Conservation (phyloP, 805 yeast genomes). For the Kodamaea nitidulidarum region DNA sequence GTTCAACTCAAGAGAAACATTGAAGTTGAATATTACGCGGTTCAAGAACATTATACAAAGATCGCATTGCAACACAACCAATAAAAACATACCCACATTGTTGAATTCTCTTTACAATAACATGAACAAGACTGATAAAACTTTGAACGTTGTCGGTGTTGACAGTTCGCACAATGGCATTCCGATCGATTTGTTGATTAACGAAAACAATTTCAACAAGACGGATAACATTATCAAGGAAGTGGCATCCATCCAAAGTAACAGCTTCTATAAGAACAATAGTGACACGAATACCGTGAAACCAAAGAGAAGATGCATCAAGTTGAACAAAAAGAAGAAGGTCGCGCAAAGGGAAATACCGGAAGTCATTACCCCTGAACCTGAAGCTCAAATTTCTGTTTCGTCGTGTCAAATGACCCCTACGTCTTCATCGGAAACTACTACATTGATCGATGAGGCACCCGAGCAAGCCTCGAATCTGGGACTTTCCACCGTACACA, state of each 20-base stretch:
- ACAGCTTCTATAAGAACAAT: conserved; percentile 34
- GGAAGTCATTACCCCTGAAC: neutral
- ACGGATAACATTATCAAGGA: conserved; percentile 36
- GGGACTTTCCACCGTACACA: neutral
- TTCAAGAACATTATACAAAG: conserved; percentile 58
- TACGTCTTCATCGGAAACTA: conserved; percentile 8
- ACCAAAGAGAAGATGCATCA: conserved; percentile 44
- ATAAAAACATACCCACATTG: conserved; percentile 38
- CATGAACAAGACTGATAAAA: conserved; percentile 22
- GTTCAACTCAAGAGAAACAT: conserved; percentile 72
- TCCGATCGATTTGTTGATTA: conserved; percentile 34
- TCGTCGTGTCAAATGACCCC: conserved; percentile 4
- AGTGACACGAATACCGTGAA: conserved; percentile 22
- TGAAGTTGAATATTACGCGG: conserved; percentile 62
- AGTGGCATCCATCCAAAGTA: conserved; percentile 45
- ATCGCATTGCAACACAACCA: conserved; percentile 43
- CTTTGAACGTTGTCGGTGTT: conserved; percentile 8
- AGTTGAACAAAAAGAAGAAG: conserved; percentile 19
- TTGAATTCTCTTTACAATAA: conserved; percentile 33
- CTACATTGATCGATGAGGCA: conserved; percentile 10
- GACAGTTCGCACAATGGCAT: conserved; percentile 28
- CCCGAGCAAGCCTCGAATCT: neutral
- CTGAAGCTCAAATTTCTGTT: neutral
- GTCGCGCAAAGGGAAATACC: neutral
- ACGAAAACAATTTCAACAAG: conserved; percentile 22